Conservation (phyloP, 2,329 filamentous ascomycete genomes). For the Fusarium clavum region DNA sequence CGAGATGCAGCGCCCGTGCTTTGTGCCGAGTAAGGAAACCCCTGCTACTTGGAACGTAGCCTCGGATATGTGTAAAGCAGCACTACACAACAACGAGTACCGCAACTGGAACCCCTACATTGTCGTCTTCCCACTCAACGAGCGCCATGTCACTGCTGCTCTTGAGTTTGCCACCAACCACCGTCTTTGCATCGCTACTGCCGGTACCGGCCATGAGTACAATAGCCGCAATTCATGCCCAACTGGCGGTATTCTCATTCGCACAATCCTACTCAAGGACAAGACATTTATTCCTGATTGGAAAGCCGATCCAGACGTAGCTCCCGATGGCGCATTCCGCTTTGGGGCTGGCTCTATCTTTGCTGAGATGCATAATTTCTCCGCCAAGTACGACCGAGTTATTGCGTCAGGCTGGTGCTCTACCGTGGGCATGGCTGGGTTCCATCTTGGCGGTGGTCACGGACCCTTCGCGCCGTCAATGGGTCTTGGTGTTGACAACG, state of each 20-base stretch:
- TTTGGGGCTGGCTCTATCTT: background rate
- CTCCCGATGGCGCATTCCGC: constrained; percentile 1
- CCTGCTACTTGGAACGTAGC: background rate
- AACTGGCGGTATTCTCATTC: constrained; percentile 8
- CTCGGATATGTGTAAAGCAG: constrained; percentile 2
- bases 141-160: background rate
- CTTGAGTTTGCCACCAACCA: background rate
- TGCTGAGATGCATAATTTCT: constrained; percentile 4
- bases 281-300: background rate
- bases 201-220: constrained; percentile 9
- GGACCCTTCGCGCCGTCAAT: constrained; percentile 8
- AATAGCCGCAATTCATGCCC: constrained; percentile 9
- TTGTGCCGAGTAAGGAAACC: background rate
- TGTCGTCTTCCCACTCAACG: constrained; percentile 2
- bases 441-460: constrained; percentile 8
- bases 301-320: background rate
- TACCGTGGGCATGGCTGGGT: constrained; percentile 3
- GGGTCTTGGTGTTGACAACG: constrained; percentile 4
- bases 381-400: background rate
- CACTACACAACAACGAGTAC: constrained; percentile 7
- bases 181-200: background rate
- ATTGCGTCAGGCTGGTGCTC: constrained; percentile 8
- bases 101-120: constrained; percentile 2
- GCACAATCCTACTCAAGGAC: constrained; percentile 4
- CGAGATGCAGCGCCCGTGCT: constrained; percentile 6